Base-by-base conservation (phyloP, 768 basidiomycete species). In the Mycena filopes region DNA sequence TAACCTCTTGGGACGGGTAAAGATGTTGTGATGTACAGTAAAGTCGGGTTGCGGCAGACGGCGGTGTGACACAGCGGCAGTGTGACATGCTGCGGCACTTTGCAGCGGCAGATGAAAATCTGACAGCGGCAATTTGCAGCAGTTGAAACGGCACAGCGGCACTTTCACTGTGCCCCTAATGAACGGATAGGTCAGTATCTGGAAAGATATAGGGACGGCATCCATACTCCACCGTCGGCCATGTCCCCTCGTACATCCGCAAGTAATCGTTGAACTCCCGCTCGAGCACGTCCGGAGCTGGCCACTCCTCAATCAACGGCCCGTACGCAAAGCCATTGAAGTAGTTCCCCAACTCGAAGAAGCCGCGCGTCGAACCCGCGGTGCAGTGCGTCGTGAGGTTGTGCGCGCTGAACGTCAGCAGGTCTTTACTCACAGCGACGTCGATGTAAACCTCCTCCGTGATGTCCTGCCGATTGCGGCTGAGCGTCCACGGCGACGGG, bases 281-380 rank as follows among this genome's bases (percentile, higher is more conserved):
- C 40, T 5, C 55, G 26, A 55, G 4, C 26, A 29, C 55, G 1
- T 55, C 55, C 42, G 55, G 55, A 25, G 10, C 43, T 41, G 55
- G 55, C 55, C 55, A 55, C 29, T 55, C n/a, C 13, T 55, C 40
- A 28, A 55, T 42, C 41, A 55, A 45, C 41, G 55, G 55, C 40
- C 42, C 41, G 21, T 55, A 55, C 42, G 43, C 55, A 55, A 55
- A 55, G 2, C 43, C 55, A 25, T 55, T 55, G 41, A 42, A 42
- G 23, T 55, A 55, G 43, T 55, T 55, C 18, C 55, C 41, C 41
- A 55, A 41, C 55, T 55, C 55, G n/a, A 54, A 54, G 25, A 25
- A 54, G 12, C 51, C 51, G 18, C 33, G 33, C 33, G 36, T 38
- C 36, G 51, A 54, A 15, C 31, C 31, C 3, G 51, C 36, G 28